Evolutionary conservation across 2,329 filamentous ascomycete genomes (phyloP).

Genomic region (Blastomyces gilchristii): DNA sequence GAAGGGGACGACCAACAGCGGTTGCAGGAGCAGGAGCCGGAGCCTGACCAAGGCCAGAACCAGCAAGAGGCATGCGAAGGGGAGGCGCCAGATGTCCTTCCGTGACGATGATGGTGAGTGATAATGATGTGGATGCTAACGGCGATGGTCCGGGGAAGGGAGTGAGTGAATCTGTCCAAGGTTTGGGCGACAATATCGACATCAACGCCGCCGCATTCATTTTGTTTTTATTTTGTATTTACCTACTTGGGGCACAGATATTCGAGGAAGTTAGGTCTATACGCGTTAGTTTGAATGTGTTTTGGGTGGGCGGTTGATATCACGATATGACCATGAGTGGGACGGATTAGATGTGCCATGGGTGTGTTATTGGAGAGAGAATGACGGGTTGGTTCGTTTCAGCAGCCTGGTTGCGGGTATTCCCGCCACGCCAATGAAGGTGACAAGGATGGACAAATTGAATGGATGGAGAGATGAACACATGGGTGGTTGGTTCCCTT

Average conservation of each 20-base stretch:
- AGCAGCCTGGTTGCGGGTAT: neutral
- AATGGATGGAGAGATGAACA: neutral
- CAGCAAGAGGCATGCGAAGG: neutral
- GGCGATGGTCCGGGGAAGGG: neutral
- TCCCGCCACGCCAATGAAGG: neutral
- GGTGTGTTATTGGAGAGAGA: neutral
- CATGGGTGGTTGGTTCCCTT: neutral
- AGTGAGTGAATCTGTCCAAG: neutral
- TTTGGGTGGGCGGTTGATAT: neutral
- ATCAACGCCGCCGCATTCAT: neutral
- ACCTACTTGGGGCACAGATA: neutral
- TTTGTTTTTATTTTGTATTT: neutral
- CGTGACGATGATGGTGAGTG: neutral
- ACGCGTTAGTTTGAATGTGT: neutral
- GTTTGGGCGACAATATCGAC: neutral
- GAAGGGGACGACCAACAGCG: neutral
- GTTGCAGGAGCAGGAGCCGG: neutral
- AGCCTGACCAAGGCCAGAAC: neutral
- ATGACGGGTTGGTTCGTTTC: neutral
- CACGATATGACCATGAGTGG: neutral
- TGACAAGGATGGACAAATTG: neutral
- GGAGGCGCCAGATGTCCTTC: neutral
- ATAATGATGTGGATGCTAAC: neutral
- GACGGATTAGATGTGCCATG: neutral
- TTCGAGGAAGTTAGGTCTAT: slow-evolving; percentile 1